phyloP scores from a whole-genome alignment of 352 stramenopile species.

The Globisporangium camurandrum region DNA sequence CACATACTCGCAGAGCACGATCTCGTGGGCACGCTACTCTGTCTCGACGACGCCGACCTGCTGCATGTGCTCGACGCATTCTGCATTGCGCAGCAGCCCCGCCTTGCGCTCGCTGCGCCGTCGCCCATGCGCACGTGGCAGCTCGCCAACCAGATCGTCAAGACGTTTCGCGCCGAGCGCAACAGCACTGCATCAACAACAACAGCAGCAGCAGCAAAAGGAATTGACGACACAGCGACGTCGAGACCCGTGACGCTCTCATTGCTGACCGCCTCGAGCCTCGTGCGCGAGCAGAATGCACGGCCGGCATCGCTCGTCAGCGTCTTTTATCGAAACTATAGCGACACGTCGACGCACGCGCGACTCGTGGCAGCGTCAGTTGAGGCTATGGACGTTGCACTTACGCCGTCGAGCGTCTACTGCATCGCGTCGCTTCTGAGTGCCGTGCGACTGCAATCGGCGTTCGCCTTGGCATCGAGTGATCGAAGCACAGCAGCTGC shows the following conservation, averaged over 20 bases:
- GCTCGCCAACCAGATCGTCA: constrained; percentile 36
- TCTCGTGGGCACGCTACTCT: constrained; percentile 42
- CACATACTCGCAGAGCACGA: constrained; percentile 24
- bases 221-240: neutral
- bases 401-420: constrained; percentile 37
- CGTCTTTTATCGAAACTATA: constrained; percentile 44
- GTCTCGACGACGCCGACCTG: constrained; percentile 33
- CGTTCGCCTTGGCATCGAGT: too few relatives aligned
- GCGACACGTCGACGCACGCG: constrained; percentile 17
- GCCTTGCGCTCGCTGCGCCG: constrained; percentile 9
- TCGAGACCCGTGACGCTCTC: constrained; percentile 14
- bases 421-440: constrained; percentile 25
- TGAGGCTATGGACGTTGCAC: constrained; percentile 31
- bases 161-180: constrained; percentile 22
- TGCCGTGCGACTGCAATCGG: neutral
- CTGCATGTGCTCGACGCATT: constrained; percentile 19
- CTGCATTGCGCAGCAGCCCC: neutral
- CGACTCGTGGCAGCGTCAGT: constrained; percentile 35
- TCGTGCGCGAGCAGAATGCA: constrained; percentile 9
- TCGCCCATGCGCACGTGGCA: constrained; percentile 47
- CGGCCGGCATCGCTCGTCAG: constrained; percentile 27
- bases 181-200: neutral
- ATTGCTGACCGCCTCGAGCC: constrained; percentile 23
- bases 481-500: too few relatives aligned
- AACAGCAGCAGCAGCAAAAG: neutral